Evolutionary conservation across 1,139 yeast genomes (phyloP), one percentile per base, ranked within the genome.

Genomic region (Protomyces inouyei): DNA sequence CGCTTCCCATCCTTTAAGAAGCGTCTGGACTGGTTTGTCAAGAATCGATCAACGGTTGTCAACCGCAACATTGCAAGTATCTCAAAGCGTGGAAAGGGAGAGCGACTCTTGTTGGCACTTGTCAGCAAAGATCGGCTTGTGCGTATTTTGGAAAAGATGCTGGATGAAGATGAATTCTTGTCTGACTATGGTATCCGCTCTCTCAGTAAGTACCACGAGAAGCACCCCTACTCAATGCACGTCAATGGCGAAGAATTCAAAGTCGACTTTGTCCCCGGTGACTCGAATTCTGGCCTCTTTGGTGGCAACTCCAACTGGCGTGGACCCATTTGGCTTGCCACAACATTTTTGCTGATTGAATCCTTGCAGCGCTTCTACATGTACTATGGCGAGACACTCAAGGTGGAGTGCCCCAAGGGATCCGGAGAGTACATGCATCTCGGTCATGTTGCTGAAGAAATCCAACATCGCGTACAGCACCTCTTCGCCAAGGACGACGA

Each of bases 261-360:
- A 48, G 96, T 92, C 43, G 84, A 83, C 68, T 92, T 92, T 75
- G 83, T 91, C 66, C 90, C 97, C 1, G 98, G 96, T 23, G 98
- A 92, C 75, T 88, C 96, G 23, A 95, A 90, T 73, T 87, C 96
- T 2, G 97, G 97, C 10, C 83, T 92, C 84, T 92, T 92, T 81
- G 98, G 98, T 65, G 98, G 98, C 69, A 92, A 92, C 74, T 90
- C 97, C 36, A 92, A 91, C 76, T 92, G 98, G 98, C 82, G 98
- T 76, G 98, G 98, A 3, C 97, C 98, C n/a, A 90, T 92, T 72
- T 92, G 98, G 98, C 90, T 92, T 80, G 97, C 98, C 28, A 90
- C 91, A 12, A 91, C 88, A 73, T 92, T 92, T 76, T 78, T 92
- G 69, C 79, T 92, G 60, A 91, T 91, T 66, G 98, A 92, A 77